Base-by-base conservation (phyloP, 768 basidiomycete species). In the Mycena amicta region DNA sequence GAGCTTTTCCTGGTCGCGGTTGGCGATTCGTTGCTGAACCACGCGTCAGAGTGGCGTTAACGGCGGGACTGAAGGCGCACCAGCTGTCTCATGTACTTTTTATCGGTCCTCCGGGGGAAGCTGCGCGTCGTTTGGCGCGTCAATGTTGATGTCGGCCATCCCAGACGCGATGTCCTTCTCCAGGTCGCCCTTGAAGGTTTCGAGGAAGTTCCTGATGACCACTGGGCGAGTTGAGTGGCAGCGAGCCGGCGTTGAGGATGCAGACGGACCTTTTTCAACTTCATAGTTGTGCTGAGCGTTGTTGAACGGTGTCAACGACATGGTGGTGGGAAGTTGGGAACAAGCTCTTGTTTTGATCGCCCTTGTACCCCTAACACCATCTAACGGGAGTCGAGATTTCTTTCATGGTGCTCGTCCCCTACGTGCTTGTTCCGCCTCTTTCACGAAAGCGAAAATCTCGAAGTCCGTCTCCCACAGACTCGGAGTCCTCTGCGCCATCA, bases 1-100 rank as follows among this genome's bases (percentile, higher is more conserved):
- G 11, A 99, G 77, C 84, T 91, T 91, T 64, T 93, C 86, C 71
- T 94, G 90, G 61, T 97, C 92, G 31, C 97, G 84, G 74, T 99
- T 96, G 50, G 96, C 93, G 59, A 99, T 85, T 43, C 80, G 78
- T 95, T 94, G 93, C 94, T 95, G 67, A 27, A 65, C 25, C 40
- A 65, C 54, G 55, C 65, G 68, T 67, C 57, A 46, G 64, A 52
- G 59, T 74, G 67, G 65, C 72, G 70, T 71, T 63, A 63, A 67
- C 66, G 62, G 61, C 53, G 46, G 45, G 31, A 30, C 20, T 53
- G 15, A 40, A 75, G 70, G 71, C 86, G 68, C 74, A 96, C 94
- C 67, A 97, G 76, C 67, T 92, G 90, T 26, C 80, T 75, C 82
- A 92, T 88, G 71, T 97, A 97, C 74, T 95, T 95, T 22, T 84